phyloP scores from a whole-genome alignment of 805 yeast species.

The Candida sphagnicola region DNA sequence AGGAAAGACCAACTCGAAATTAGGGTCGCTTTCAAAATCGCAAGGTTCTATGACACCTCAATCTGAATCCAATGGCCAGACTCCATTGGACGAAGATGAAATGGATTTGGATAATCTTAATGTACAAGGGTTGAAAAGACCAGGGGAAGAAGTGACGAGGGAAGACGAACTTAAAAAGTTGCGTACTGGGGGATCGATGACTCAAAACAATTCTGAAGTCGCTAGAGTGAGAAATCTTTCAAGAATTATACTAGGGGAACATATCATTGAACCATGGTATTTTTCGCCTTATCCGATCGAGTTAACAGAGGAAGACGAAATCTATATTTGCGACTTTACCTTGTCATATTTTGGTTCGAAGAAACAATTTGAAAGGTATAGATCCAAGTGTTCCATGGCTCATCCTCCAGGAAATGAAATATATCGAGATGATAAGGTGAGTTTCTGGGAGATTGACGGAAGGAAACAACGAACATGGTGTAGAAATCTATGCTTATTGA shows the following conservation, averaged over 20 bases:
- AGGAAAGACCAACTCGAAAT: slow-evolving; percentile 21
- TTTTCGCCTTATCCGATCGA: slow-evolving; percentile 97
- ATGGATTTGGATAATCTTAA: slow-evolving; percentile 82
- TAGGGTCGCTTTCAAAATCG: slow-evolving; percentile 7
- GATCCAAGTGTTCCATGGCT: slow-evolving; percentile 79
- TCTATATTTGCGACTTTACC: slow-evolving; percentile 90
- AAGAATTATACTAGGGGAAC: slow-evolving; percentile 79
- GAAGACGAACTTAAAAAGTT: slow-evolving; percentile 92
- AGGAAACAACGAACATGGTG: slow-evolving; percentile 97
- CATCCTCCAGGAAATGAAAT: slow-evolving; percentile 99
- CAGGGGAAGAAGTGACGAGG: slow-evolving; percentile 70
- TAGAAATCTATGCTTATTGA: slow-evolving; percentile 85
- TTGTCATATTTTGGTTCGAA: slow-evolving; percentile 82
- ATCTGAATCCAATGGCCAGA: slow-evolving; percentile 14
- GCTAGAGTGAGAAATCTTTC: slow-evolving; percentile 85
- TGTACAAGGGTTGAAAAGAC: slow-evolving; percentile 72
- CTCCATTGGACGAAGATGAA: slow-evolving; percentile 47
- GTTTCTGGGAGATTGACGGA: slow-evolving; percentile 97
- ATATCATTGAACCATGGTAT: slow-evolving; percentile 97
- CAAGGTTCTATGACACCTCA: slow-evolving; percentile 18
- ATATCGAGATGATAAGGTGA: slow-evolving; percentile 85
- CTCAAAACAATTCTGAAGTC: slow-evolving; percentile 80
- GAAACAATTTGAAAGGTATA: slow-evolving; percentile 89
- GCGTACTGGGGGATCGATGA: slow-evolving; percentile 96
- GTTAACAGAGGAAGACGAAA: slow-evolving; percentile 84